Percentiles rank a stretch among this genome's conserved stretches.
Evolutionary conservation across 1,284 basidiomycete species (phyloP).

Genomic region (Pulveroboletus sp.): DNA sequence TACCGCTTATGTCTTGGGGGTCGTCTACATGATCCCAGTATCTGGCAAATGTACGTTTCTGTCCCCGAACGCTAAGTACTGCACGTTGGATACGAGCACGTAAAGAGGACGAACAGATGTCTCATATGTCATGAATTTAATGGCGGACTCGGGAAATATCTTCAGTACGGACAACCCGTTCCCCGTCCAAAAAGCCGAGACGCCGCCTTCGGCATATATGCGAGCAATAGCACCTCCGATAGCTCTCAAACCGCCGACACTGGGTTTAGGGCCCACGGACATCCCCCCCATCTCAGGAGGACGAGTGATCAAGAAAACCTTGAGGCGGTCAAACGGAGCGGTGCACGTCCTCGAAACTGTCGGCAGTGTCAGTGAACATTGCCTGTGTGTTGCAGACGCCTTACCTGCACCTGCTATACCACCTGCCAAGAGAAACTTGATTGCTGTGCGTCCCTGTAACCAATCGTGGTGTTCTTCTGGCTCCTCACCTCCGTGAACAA

Average conservation of each 20-base stretch:
- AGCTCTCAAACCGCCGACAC: constrained; percentile 59
- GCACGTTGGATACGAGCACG: constrained; percentile 10
- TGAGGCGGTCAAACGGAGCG: constrained; percentile 96
- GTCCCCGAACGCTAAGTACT: constrained; percentile 18
- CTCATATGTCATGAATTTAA: constrained; percentile 97
- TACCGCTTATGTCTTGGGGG: constrained; percentile 84
- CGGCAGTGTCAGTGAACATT: constrained; percentile 6
- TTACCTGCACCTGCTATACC: constrained; percentile 90
- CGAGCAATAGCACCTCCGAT: constrained; percentile 71
- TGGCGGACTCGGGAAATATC: constrained; percentile 96
- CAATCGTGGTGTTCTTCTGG: constrained; percentile 60
- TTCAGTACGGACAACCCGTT: constrained; percentile 83
- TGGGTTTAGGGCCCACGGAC: constrained; percentile 41
- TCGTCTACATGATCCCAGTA: constrained; percentile 93
- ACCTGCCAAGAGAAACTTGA: constrained; percentile 91
- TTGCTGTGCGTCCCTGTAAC: constrained; percentile 70
- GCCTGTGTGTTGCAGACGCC: constrained; percentile 18
- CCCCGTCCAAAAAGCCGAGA: constrained; percentile 92
- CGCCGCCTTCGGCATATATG: constrained; percentile 85
- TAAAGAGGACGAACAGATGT: constrained; percentile 62
- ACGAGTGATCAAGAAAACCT: constrained; percentile 93
- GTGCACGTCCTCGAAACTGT: constrained; percentile 92
- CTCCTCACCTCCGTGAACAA: constrained; percentile 47
- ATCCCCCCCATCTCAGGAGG: constrained; percentile 64
- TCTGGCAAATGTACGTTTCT: constrained; percentile 93